Base-by-base conservation (phyloP, 306 rosid species). In the Hippophae rhamnoides region DNA sequence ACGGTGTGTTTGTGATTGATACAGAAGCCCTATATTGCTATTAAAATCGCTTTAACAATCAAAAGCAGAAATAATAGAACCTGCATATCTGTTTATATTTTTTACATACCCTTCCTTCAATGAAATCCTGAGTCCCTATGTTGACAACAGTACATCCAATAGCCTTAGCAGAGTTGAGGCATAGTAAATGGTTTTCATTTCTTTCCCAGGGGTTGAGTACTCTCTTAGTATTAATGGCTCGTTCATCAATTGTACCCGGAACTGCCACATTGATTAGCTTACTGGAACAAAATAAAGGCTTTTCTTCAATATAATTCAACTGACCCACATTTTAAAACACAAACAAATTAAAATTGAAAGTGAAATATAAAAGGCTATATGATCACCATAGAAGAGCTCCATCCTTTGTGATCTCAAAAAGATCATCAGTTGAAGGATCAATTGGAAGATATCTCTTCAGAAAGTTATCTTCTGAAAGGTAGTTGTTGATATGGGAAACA, bases 81-180 rank as follows among this genome's bases (percentile, higher is more conserved):
- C 38, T 31, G 4, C 5, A 31, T 31, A 31, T 0, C 5, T 31
- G 38, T 31, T 31, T 31, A 31, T 31, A 31, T 31, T 31, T 31
- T 60, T 6, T 70, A 54, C 98, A 59, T 80, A 92, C 99, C 84
- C 98, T 80, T 82, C 96, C 99, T 83, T 92, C 96, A 71, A 92
- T 82, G 58, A 92, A 85, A 68, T 92, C 99, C 71, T 88, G 93
- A 11, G 95, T 86, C 60, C 99, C 99, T 71, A 92, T 88, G 62
- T 92, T 92, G 65, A 92, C 96, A 0, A 92, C 99, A 1, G 99
- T 92, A 54, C 99, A 92, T 63, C 99, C 99, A 73, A 92, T 89
- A 60, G 99, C 99, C 79, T 92, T 92, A 41, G 99, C 96, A 71
- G 99, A 92, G 77, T 92, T 92, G 76, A 92, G 95, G 63, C 99